phyloP scores from a whole-genome alignment of 164 flowering plant species.

The Santalum album region DNA sequence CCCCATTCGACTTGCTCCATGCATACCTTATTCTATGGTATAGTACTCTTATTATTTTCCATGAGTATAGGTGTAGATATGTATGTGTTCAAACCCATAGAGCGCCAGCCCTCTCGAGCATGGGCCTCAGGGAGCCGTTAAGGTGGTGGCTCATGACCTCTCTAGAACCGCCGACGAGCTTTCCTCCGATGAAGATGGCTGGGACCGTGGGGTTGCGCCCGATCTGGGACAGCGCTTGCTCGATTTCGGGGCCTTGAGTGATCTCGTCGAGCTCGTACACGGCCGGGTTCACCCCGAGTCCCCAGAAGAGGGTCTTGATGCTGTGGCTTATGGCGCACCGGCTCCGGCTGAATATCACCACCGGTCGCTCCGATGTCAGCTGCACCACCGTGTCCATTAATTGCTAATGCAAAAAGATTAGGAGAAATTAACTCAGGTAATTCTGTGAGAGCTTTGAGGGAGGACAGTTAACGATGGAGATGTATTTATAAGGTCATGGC shows the following conservation, averaged over 20 bases:
- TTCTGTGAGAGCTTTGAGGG: no score
- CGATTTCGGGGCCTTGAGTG: slow-evolving; percentile 37
- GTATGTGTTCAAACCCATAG: slow-evolving; percentile 27
- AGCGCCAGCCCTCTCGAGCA: slow-evolving; percentile 27
- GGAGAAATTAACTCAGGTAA: no score
- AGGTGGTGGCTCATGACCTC: slow-evolving; percentile 53
- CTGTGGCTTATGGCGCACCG: slow-evolving; percentile 52
- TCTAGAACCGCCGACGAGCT: slow-evolving; percentile 37
- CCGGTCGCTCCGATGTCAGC: slow-evolving; percentile 38
- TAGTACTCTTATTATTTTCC: no score
- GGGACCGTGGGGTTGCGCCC: slow-evolving; percentile 42
- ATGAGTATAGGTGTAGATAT: no score
- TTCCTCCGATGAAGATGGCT: slow-evolving; percentile 45
- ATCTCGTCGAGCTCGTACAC: slow-evolving; percentile 53
- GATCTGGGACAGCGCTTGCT: slow-evolving; percentile 29
- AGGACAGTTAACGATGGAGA: no score
- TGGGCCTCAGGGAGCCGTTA: slow-evolving; percentile 28
- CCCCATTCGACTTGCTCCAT: no score
- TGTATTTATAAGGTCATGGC: no score
- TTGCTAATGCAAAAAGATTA: no score
- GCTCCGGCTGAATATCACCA: slow-evolving; percentile 61
- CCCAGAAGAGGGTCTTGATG: slow-evolving; percentile 34
- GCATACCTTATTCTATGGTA: no score
- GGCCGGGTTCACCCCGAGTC: slow-evolving; percentile 40
- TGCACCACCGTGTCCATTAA: slow-evolving; percentile 38